Percentiles rank a stretch among this genome's conserved stretches.
Evolutionary conservation across 2,329 filamentous ascomycete genomes (phyloP).

Genomic region (Diaporthe batatas): DNA sequence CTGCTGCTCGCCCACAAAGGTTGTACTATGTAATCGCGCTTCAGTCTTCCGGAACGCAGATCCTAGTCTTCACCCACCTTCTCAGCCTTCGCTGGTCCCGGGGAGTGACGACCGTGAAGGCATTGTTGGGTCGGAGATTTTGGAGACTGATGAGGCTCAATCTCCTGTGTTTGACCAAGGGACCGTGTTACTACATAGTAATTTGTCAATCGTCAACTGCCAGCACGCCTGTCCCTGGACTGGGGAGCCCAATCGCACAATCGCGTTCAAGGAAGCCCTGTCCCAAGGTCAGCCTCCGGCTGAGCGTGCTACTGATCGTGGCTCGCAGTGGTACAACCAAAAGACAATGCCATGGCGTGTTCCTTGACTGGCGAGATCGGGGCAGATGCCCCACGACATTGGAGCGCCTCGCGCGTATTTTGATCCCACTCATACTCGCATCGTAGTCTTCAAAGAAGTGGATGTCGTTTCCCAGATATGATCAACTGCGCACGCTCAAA

Average conservation of each 20-base stretch:
- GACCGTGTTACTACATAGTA: slow-evolving; percentile 18
- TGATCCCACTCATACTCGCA: slow-evolving; percentile 1
- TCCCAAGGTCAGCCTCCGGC: slow-evolving; percentile 8
- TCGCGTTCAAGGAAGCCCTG: slow-evolving; percentile 23
- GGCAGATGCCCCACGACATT: not conserved
- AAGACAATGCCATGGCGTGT: not conserved
- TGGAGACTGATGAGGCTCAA: slow-evolving; percentile 27
- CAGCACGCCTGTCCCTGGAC: slow-evolving; percentile 4
- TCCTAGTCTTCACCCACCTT: slow-evolving; percentile 19
- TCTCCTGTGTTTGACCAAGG: slow-evolving; percentile 33
- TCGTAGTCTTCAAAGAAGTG: slow-evolving; percentile 9
- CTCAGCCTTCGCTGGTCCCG: slow-evolving; percentile 26
- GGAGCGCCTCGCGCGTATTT: not conserved
- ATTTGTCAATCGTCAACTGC: slow-evolving; percentile 24
- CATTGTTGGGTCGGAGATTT: slow-evolving; percentile 27
- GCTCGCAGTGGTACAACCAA: not conserved
- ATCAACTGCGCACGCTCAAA: slow-evolving; percentile 21
- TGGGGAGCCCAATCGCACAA: not conserved
- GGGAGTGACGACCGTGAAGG: slow-evolving; percentile 25
- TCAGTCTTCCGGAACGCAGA: slow-evolving; percentile 27
- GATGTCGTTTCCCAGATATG: slow-evolving; percentile 28
- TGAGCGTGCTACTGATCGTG: not conserved
- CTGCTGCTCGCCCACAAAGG: slow-evolving; percentile 35
- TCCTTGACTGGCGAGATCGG: not conserved
- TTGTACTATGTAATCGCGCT: slow-evolving; percentile 23